These are phyloP conservation scores for Lactifluus echinatus DNA, from an alignment of 768 basidiomycete genomes.

Conservation along the genomic window DNA sequence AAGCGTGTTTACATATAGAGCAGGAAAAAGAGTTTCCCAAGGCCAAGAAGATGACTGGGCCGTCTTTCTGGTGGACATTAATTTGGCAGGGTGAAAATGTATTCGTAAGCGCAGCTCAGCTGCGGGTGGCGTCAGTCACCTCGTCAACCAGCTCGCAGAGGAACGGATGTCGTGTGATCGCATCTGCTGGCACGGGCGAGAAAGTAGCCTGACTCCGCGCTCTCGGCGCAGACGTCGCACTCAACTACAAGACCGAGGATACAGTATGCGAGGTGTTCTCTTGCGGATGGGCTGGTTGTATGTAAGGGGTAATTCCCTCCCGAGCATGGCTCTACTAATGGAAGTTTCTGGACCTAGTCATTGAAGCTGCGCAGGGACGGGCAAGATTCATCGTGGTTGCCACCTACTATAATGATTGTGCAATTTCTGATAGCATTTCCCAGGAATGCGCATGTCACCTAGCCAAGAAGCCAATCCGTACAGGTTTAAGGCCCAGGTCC, in stretches of 20 bases:
- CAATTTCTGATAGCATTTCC: neutral
- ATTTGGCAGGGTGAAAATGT: conserved; percentile 37
- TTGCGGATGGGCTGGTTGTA: conserved; percentile 49
- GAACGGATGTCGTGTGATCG: conserved; percentile 52
- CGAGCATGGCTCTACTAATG: neutral
- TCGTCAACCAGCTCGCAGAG: conserved; percentile 39
- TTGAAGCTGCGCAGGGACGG: conserved; percentile 13
- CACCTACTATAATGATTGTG: neutral
- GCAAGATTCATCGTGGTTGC: conserved; percentile 24
- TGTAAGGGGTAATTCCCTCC: conserved; percentile 26
- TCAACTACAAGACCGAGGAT: conserved; percentile 62
- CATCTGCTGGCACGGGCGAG: conserved; percentile 63
- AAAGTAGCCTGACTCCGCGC: conserved; percentile 55
- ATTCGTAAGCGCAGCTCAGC: conserved; percentile 41
- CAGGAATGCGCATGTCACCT: conserved; percentile 28
- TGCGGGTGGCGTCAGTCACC: conserved; percentile 26
- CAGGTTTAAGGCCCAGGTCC: conserved; percentile 19
- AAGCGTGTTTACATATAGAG: neutral
- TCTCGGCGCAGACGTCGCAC: conserved; percentile 59
- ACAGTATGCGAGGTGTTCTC: conserved; percentile 46
- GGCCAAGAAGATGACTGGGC: conserved; percentile 26
- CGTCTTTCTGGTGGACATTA: neutral
- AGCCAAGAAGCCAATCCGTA: conserved; percentile 20
- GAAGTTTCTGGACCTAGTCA: conserved; percentile 27
- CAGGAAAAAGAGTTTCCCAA: conserved; percentile 31